Evolutionary conservation across 176 grass and related monocot genomes (phyloP), one percentile per base, ranked within the genome.

Genomic region (Puccinellia tenuiflora): DNA sequence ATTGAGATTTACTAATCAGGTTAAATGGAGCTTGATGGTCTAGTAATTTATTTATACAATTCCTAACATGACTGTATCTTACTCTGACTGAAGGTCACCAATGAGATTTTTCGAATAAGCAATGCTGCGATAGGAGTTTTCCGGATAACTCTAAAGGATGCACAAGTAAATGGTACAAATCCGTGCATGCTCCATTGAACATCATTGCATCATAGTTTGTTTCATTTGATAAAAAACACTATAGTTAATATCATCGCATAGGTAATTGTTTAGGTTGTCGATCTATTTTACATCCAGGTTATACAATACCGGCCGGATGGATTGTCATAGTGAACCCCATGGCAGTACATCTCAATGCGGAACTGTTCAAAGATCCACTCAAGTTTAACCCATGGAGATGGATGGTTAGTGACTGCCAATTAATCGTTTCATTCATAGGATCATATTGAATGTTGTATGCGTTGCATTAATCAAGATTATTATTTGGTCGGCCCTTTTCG

Each of bases 41-140:
- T 26, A 15, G 2, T 14, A 25, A 35, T 45, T 30, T 79, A 64
- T 6, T 60, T 60, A 28, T 59, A 60, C 5, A 61, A 1, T 29
- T 61, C 57, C 57, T 29, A 61, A 29, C 3, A 6, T 61, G 1
- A 33, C 1, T 29, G 34, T 60, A 21, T 29, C 28, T 79, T 79
- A 6, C 50, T 68, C 52, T 53, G 5, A 24, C 22, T 30, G 65
- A 82, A 82, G 65, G 79, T 82, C 6, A 38, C 68, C 16, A 82
- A 82, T 71, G 79, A 82, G 66, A 67, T 82, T 39, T 70, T 25
- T 7, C 34, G 66, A 57, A 71, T 82, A 37, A 82, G 79, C 39
- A 71, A 82, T 17, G 35, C 13, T 1, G 65, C 66, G 1, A 51
- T 67, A 42, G 79, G 79, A 25, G 26, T 56, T 29, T 71, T 82